Evolutionary conservation across 2,329 filamentous ascomycete species (phyloP).

Genomic region (Xenosphaeropsis pyriputrescens): DNA sequence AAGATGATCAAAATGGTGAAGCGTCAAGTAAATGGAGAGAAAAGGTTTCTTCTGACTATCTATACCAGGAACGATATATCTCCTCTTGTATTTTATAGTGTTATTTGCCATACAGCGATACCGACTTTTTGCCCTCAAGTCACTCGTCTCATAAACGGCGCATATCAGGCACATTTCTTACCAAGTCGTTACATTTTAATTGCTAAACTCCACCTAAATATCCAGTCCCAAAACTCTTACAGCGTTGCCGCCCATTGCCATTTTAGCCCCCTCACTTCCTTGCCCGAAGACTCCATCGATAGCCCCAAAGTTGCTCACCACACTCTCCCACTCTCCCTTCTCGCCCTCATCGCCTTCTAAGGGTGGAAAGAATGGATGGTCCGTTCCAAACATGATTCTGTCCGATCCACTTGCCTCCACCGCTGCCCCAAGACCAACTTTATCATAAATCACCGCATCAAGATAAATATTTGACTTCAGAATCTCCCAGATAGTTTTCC

Average conservation of each 20-base stretch:
- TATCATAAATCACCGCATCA: constrained; percentile 74
- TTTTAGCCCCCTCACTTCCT: constrained; percentile 28
- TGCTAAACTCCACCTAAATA: too few relatives aligned
- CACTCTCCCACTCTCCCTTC: constrained; percentile 57
- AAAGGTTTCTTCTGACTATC: too few relatives aligned
- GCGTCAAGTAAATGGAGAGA: too few relatives aligned
- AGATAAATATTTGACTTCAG: constrained; percentile 68
- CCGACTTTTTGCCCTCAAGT: too few relatives aligned
- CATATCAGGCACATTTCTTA: too few relatives aligned
- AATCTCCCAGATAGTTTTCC: constrained; percentile 47
- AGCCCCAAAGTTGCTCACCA: constrained; percentile 40
- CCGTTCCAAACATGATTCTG: constrained; percentile 66
- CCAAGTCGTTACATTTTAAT: too few relatives aligned
- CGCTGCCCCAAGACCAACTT: constrained; percentile 57
- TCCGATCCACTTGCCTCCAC: constrained; percentile 54
- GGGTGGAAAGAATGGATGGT: constrained; percentile 78
- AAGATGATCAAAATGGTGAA: too few relatives aligned
- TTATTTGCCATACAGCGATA: too few relatives aligned
- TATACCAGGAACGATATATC: too few relatives aligned
- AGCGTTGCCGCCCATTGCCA: constrained; percentile 24
- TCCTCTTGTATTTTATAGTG: too few relatives aligned
- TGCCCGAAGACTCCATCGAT: constrained; percentile 35
- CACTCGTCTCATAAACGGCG: too few relatives aligned
- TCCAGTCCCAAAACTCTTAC: too few relatives aligned
- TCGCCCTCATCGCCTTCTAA: constrained; percentile 22